Conservation (phyloP, 2,329 filamentous ascomycete species). For the Thyridium curvatum region DNA sequence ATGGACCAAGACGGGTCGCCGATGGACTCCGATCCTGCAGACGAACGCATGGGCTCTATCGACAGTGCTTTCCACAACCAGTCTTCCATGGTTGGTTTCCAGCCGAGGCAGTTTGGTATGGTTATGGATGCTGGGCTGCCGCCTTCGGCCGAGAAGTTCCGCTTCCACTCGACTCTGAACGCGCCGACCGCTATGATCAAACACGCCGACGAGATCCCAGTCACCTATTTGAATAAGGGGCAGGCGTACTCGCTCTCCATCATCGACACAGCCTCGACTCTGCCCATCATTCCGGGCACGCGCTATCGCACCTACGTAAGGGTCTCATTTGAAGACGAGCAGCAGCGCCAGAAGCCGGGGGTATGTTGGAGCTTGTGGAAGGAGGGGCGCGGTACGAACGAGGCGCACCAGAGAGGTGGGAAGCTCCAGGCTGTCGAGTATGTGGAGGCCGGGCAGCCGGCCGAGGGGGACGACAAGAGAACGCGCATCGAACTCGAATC, state of each 20-base stretch:
- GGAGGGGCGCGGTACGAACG: constrained; percentile 89
- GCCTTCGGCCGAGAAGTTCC: constrained; percentile 64
- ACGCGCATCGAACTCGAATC: constrained; percentile 65
- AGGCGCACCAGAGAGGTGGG: constrained; percentile 88
- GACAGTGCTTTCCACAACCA: constrained; percentile 57
- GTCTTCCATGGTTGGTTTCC: constrained; percentile 53
- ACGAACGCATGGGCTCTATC: constrained; percentile 47
- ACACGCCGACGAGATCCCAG: constrained; percentile 80
- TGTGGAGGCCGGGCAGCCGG: constrained; percentile 60
- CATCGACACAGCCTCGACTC: constrained; percentile 64
- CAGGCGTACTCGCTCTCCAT: constrained; percentile 88
- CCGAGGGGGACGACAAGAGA: constrained; percentile 58
- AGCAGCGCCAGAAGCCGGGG: constrained; percentile 70
- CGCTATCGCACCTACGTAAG: constrained; percentile 87
- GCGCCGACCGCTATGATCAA: constrained; percentile 96
- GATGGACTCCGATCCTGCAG: constrained; percentile 48
- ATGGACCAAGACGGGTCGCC: constrained; percentile 71
- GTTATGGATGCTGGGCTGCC: constrained; percentile 41
- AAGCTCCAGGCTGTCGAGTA: constrained; percentile 94
- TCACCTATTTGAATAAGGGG: constrained; percentile 98
- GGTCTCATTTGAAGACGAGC: constrained; percentile 95
- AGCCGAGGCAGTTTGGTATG: constrained; percentile 40
- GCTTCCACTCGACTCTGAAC: constrained; percentile 84
- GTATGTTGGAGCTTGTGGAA: constrained; percentile 84
- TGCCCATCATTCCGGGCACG: constrained; percentile 52